Conservation (phyloP, 2,329 filamentous ascomycete genomes). For the Apiospora kogelbergensis region DNA sequence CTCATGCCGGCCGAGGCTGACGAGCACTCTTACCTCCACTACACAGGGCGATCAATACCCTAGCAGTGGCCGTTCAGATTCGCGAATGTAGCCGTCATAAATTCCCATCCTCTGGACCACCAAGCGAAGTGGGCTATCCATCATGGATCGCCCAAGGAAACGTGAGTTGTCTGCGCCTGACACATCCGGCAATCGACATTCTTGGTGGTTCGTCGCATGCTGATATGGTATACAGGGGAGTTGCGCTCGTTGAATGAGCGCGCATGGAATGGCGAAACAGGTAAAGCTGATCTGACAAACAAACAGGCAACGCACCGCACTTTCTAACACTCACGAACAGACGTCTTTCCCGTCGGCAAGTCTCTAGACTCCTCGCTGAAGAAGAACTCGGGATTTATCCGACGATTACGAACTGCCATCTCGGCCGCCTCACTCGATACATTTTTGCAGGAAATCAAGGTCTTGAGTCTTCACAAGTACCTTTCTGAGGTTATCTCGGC, state of each 20-base stretch:
- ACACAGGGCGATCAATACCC: constrained; percentile 41
- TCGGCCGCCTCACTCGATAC: constrained; percentile 76
- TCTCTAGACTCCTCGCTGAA: constrained; percentile 93
- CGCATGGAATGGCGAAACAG: constrained; percentile 86
- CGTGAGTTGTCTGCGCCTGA: constrained; percentile 45
- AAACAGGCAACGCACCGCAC: constrained; percentile 7
- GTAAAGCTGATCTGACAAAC: constrained; percentile 43
- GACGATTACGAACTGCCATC: constrained; percentile 87
- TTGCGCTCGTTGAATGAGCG: constrained; percentile 83
- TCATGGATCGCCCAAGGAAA: constrained; percentile 66
- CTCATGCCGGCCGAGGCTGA: constrained; percentile 46
- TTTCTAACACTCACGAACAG: constrained; percentile 43
- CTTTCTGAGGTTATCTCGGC: constrained; percentile 95
- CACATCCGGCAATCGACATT: background rate
- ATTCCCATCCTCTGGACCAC: constrained; percentile 22
- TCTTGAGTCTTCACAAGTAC: constrained; percentile 91
- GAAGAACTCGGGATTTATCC: constrained; percentile 98
- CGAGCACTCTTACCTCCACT: constrained; percentile 40
- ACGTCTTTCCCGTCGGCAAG: constrained; percentile 73
- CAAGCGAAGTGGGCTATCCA: constrained; percentile 37
- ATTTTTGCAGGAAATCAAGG: constrained; percentile 86
- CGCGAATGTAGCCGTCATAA: constrained; percentile 48
- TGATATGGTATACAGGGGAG: constrained; percentile 63
- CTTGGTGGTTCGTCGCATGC: constrained; percentile 12
- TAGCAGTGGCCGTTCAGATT: constrained; percentile 39